Conservation (phyloP, 2,329 filamentous ascomycete genomes). For the Sporothrix humicola region DNA sequence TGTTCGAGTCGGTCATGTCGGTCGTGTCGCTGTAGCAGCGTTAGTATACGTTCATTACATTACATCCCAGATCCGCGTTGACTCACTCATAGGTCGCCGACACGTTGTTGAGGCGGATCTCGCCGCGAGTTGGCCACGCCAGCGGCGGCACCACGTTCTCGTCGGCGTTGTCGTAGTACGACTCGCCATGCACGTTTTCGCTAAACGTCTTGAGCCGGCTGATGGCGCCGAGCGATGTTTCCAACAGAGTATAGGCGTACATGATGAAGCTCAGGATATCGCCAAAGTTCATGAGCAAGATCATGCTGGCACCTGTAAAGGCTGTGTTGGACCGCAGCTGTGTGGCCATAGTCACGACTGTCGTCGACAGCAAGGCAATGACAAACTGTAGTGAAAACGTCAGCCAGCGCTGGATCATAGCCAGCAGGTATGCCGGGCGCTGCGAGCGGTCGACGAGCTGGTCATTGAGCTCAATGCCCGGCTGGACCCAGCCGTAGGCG, state of each 20-base stretch:
- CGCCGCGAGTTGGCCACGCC: constrained; percentile 41
- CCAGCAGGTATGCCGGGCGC: constrained; percentile 62
- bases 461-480: constrained; percentile 52
- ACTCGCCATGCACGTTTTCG: constrained; percentile 41
- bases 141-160: constrained; percentile 37
- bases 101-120: constrained; percentile 40
- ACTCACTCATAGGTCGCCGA: constrained; percentile 41
- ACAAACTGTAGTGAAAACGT: constrained; percentile 56
- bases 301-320: constrained; percentile 49
- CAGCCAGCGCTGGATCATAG: constrained; percentile 64
- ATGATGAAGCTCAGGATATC: constrained; percentile 44
- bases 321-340: constrained; percentile 47
- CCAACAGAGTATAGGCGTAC: constrained; percentile 44
- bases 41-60: not conserved
- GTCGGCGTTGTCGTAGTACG: constrained; percentile 41
- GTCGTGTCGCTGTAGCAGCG: constrained; percentile 1
- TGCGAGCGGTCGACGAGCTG: constrained; percentile 60
- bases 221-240: constrained; percentile 48
- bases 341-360: constrained; percentile 57
- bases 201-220: constrained; percentile 45
- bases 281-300: constrained; percentile 49
- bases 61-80: not conserved
- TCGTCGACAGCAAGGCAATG: constrained; percentile 54
- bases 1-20: no score
- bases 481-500: constrained; percentile 61